These are phyloP conservation scores for Talaromyces marneffei DNA, from an alignment of 2,329 filamentous ascomycete species.

Conservation along the genomic window DNA sequence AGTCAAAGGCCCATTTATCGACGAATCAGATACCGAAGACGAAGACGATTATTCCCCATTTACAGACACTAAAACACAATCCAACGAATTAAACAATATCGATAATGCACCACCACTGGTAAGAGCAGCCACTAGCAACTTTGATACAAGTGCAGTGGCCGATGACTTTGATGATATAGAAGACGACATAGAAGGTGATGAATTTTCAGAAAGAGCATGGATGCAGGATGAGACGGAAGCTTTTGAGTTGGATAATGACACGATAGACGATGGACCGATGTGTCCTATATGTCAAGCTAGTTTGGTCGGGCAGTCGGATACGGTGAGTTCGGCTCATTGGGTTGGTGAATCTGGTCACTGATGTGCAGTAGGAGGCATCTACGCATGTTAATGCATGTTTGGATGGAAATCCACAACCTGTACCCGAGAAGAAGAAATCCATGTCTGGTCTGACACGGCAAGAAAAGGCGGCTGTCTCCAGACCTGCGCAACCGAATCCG, in stretches of 20 bases:
- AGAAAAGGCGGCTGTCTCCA: slow-evolving; percentile 62
- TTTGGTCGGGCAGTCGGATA: slow-evolving; percentile 53
- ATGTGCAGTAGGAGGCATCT: slow-evolving; percentile 59
- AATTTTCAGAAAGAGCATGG: slow-evolving; percentile 59
- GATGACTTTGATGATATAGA: slow-evolving; percentile 58
- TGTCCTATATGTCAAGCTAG: slow-evolving; percentile 75
- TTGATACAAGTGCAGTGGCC: slow-evolving; percentile 36
- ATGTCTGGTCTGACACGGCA: slow-evolving; percentile 48
- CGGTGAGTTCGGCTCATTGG: slow-evolving; percentile 23
- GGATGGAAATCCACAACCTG: slow-evolving; percentile 67
- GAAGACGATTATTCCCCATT: slow-evolving; percentile 24
- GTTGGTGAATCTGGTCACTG: slow-evolving; percentile 1
- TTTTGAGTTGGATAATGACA: slow-evolving; percentile 21
- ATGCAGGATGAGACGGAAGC: slow-evolving; percentile 43
- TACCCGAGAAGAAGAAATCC: slow-evolving; percentile 33
- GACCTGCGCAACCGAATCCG: slow-evolving; percentile 75
- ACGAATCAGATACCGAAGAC: slow-evolving; percentile 52
- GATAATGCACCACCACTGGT: slow-evolving; percentile 31
- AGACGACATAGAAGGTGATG: slow-evolving; percentile 58
- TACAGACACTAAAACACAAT: background rate
- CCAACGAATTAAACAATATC: slow-evolving; percentile 5
- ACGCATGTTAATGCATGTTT: slow-evolving; percentile 89
- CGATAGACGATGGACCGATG: slow-evolving; percentile 26
- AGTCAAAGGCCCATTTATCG: slow-evolving; percentile 33
- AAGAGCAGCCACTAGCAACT: slow-evolving; percentile 45